A percentile compares a stretch with the other conserved stretches of the same genome.
Conservation (phyloP, 148 eudicot species). For the Rhododendron vialii region DNA sequence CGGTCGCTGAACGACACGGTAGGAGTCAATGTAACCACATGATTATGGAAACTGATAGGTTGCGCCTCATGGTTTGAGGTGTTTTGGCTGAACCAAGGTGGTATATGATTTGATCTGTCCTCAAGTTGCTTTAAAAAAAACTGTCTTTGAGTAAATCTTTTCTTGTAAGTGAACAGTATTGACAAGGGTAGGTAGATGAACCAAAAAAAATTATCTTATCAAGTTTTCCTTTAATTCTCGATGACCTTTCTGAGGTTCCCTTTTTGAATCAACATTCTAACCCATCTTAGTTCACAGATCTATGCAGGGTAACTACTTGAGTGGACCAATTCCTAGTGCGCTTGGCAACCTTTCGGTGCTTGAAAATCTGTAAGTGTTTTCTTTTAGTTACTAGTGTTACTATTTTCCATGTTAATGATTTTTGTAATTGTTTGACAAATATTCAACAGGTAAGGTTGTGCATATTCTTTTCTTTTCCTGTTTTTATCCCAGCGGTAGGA, state of each 20-base stretch:
- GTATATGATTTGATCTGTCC: neutral
- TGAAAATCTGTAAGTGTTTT: slow-evolving; percentile 66
- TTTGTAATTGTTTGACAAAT: neutral
- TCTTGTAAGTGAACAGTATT: neutral
- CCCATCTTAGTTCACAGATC: slow-evolving; percentile 37
- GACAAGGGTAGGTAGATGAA: neutral
- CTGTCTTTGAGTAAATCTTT: neutral
- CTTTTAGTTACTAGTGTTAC: neutral
- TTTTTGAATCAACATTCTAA: neutral
- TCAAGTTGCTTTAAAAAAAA: too few relatives aligned
- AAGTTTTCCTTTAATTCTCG: neutral
- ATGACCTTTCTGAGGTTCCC: neutral
- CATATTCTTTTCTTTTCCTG: neutral
- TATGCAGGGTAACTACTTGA: slow-evolving; percentile 85
- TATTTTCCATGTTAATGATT: neutral
- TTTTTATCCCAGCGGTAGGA: neutral
- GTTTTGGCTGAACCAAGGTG: neutral
- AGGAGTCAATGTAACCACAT: neutral
- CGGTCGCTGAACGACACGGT: neutral
- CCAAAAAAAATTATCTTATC: neutral
- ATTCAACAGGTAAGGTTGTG: neutral
- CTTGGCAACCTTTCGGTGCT: slow-evolving; percentile 76
- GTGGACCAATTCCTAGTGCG: slow-evolving; percentile 69
- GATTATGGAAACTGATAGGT: neutral
- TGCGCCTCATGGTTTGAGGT: neutral